Base-by-base conservation (phyloP, 2,329 filamentous ascomycete species). In the Chaetothyriales sp. region DNA sequence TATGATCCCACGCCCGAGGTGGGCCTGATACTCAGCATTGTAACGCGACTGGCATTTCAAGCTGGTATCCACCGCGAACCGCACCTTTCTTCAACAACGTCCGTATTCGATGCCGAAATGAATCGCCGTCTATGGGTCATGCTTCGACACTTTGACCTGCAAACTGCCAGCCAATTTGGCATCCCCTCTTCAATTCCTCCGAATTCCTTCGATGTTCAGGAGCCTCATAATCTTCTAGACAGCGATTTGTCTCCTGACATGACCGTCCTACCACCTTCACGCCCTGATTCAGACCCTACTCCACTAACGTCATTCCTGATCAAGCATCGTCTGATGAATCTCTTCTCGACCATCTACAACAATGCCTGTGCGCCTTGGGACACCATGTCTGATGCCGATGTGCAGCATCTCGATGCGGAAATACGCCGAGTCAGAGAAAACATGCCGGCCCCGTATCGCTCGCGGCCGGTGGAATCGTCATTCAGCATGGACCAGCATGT, bases 401-500 rank as follows among this genome's bases (percentile, higher is more conserved):
- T 47, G 9, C 18, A 47, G 46, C 46, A 33, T 2, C 15, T 47
- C 19, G 46, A 33, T 28, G 19, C 46, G 5, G 20, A 28, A 28
- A 5, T 47, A 25, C 46, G 18, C 10, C 5, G 18, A 10, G 10
- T 18, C 6, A 18, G 46, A 18, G 18, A 22, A 8, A 18, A 13
- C 18, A 47, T 47, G 20, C 46, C 46, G 4, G 20, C 19, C 9
- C 22, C 18, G 7, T 47, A 28, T 29, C 22, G 28, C 20, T 18
- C 19, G 20, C 48, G 51, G 49, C 58, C 59, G 5, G 54, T 62
- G 46, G 51, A 52, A 6, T 44, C 56, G 22, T 73, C 70, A 4
- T 67, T 78, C 18, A 70, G 69, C 2, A 74, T 78, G 48, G 63
- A 72, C 1, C 66, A 74, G 1, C 67, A 73, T n/a, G 57, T 75